Evolutionary conservation across 805 yeast species (phyloP), one percentile per base, ranked within the genome.

Genomic region (Nakazawaea molendinolei): DNA sequence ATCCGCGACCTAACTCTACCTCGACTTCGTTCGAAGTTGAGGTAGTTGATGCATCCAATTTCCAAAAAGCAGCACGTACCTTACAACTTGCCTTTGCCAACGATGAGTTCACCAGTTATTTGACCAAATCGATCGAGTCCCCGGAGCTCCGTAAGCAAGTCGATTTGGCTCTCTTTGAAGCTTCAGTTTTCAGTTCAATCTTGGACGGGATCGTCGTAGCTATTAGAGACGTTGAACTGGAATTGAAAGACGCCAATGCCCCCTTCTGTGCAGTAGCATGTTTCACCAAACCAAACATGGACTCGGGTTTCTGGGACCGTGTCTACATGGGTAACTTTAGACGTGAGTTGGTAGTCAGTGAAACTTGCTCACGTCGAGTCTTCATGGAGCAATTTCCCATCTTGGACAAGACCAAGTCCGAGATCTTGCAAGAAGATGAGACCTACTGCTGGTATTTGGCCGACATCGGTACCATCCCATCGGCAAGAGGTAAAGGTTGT

Each of bases 401-500:
- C 34, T 61, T 75, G 44, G 63, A 58, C 23, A 54, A 64, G 23
- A 66, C 64, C 36, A 63, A 74, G 42, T 51, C 57, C 31, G 61
- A 62, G 14, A 69, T 69, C 12, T 52, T 76, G 34, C 63, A 65
- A 17, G 61, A 62, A 4, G 57, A 59, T 13, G 55, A 52, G 32
- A 55, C 53, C 30, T 50, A 59, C 28, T 54, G 73, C 35, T 76
- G 81, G 80, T 76, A 76, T 50, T 59, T 76, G 43, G 63, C 70
- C 31, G 80, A 76, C 50, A 61, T 76, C 36, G 80, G 80, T 28
- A 73, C 76, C 17, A 58, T 71, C 29, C 77, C 79, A 6, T 52
- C 64, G 27, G 76, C 76, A 57, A 60, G 76, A 49, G 81, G 82
- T 36, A 71, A 70, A 47, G 79, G 80, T 16, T 61, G 72, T 45